phyloP scores from a whole-genome alignment of 2,329 filamentous ascomycete species.

The Teratosphaeria zuluensis region DNA sequence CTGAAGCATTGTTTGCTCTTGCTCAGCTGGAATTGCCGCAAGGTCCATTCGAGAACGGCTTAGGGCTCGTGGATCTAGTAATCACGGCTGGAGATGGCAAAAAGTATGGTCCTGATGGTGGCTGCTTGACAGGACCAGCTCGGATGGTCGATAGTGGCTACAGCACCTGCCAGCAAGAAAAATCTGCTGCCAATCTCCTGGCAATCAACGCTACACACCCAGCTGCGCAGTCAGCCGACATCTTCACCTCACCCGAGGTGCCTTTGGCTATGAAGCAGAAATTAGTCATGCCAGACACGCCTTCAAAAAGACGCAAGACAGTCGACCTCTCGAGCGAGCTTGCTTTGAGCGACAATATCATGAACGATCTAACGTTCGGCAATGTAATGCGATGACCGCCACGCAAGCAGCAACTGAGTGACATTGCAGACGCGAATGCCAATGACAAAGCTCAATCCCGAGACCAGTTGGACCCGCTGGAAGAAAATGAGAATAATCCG shows the following conservation, averaged over 20 bases:
- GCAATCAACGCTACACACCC: not conserved
- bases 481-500: not conserved
- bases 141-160: constrained; percentile 11
- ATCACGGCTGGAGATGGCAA: constrained; percentile 19
- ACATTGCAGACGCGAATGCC: constrained; percentile 10
- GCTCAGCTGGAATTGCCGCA: constrained; percentile 30
- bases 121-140: constrained; percentile 12
- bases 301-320: constrained; percentile 1
- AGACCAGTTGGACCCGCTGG: constrained; percentile 2
- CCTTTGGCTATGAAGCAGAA: not conserved
- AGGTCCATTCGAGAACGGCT: constrained; percentile 19
- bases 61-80: constrained; percentile 20
- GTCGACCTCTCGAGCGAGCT: not conserved
- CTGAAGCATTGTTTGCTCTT: constrained; percentile 30
- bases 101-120: constrained; percentile 14
- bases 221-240: not conserved
- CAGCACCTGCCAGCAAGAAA: not conserved
- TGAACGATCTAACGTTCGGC: constrained; percentile 2
- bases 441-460: not conserved
- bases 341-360: not conserved
- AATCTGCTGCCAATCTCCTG: not conserved
- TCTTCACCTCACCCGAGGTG: not conserved
- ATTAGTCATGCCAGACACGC: not conserved
- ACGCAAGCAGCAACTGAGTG: constrained; percentile 7
- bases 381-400: constrained; percentile 3